Evolutionary conservation across 176 grass and related monocot species (phyloP), one percentile per base, ranked within the genome.

Genomic region (Dendrocalamus sinicus): DNA sequence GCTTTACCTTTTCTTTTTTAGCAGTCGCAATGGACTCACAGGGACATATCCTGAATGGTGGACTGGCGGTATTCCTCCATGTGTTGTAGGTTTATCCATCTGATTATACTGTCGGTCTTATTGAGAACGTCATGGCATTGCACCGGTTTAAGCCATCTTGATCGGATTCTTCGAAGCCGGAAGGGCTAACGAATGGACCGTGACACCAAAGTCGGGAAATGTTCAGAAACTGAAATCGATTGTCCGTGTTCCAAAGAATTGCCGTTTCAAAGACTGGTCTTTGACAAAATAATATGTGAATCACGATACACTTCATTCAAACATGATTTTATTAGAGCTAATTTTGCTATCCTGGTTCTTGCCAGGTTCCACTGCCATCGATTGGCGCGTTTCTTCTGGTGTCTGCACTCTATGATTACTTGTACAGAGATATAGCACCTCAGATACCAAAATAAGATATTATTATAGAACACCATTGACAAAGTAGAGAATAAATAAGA

Each of bases 151-250:
- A 82, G 92, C 91, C 47, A 88, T 88, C 39, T 63, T 90, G 35
- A 92, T 96, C 1, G 94, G 94, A 15, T 41, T 94, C 9, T 72
- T 88, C 14, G 87, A 96, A 88, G 85, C 91, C 0, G 87, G 85
- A 40, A 91, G 91, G 66, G 91, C 89, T 9, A 96, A 96, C 23
- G 94, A 96, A 84, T 96, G 91, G 94, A 93, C 94, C 57, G 89
- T 97, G n/a, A 97, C 94, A 0, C 82, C 90, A 71, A 97, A 97
- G 72, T 69, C 88, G 10, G 94, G 91, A 5, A 92, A 86, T 67
- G 0, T 76, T 47, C 74, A 80, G 44, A 95, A 93, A 73, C 17
- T 41, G 6, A 93, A 91, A 83, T 53, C 71, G 1, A 43, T 77
- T 65, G 64, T 52, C 70, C 54, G 74, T 50, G 35, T 75, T 43